Evolutionary conservation across 148 eudicot genomes (phyloP).

Genomic region (Camellia lanceoleosa): DNA sequence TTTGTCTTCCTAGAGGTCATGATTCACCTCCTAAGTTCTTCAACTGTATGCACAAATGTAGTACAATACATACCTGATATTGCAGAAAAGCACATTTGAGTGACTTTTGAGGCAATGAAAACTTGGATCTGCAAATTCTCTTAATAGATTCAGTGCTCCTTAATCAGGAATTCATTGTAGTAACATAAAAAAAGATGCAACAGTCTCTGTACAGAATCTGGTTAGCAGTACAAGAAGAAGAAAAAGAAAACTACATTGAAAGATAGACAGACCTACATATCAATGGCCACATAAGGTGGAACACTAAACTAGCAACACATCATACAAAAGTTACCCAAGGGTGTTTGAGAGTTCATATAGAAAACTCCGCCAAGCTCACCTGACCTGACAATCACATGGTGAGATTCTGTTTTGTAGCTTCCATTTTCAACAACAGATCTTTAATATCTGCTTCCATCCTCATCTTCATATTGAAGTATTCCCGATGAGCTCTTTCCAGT

Average conservation of each 20-base stretch:
- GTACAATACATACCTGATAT: too few relatives aligned
- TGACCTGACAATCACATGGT: constrained; percentile 34
- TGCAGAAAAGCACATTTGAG: not conserved
- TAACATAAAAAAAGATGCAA: constrained; percentile 12
- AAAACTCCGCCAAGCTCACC: not conserved
- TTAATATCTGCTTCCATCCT: constrained; percentile 90
- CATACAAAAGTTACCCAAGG: not conserved
- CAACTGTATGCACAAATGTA: not conserved
- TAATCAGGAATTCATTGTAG: constrained; percentile 11
- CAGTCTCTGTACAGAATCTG: constrained; percentile 23
- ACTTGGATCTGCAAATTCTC: constrained; percentile 11
- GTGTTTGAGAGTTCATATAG: not conserved
- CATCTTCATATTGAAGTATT: constrained; percentile 75
- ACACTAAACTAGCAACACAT: constrained; percentile 9
- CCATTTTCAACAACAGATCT: constrained; percentile 84
- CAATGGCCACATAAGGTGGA: not conserved
- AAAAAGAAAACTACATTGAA: constrained; percentile 5
- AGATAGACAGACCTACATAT: not conserved
- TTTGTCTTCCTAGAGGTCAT: too few relatives aligned
- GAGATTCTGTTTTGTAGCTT: constrained; percentile 63
- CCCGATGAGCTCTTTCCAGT: constrained; percentile 71
- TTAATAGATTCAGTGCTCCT: not conserved
- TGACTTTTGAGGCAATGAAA: not conserved
- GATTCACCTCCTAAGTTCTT: not conserved
- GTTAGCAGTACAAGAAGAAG: constrained; percentile 14